Conservation (phyloP, 306 rosid species). For the Ammopiptanthus mongolicus region DNA sequence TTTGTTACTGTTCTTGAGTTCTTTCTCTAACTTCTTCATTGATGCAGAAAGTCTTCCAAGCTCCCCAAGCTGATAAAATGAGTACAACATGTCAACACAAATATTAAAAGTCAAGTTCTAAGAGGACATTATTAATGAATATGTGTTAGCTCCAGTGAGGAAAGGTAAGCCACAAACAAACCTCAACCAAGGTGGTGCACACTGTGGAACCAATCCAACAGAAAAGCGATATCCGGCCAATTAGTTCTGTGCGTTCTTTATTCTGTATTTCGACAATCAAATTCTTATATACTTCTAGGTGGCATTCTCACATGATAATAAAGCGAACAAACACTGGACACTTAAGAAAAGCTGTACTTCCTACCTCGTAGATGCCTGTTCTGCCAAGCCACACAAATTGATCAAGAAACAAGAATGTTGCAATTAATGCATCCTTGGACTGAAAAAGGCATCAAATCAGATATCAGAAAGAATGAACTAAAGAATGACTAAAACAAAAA, state of each 20-base stretch:
- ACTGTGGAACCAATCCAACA: constrained; percentile 91
- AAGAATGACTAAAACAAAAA: background rate
- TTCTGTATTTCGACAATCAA: constrained; percentile 41
- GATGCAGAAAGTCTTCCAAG: constrained; percentile 84
- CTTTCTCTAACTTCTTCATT: constrained; percentile 79
- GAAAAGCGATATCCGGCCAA: constrained; percentile 80
- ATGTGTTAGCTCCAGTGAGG: background rate
- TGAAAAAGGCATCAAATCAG: constrained; percentile 21
- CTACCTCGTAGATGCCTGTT: constrained; percentile 63
- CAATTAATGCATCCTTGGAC: constrained; percentile 61
- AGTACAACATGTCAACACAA: constrained; percentile 8
- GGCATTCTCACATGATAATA: background rate
- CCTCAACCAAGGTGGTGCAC: constrained; percentile 80
- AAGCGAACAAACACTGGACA: background rate
- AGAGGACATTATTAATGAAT: no score
- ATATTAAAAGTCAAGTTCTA: background rate
- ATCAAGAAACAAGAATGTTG: constrained; percentile 73
- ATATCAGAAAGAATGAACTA: background rate
- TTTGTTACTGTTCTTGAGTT: constrained; percentile 59
- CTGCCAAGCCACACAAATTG: constrained; percentile 82
- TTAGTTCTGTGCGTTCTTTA: constrained; percentile 70
- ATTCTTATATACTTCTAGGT: background rate
- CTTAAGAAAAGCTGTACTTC: background rate
- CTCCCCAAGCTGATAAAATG: constrained; percentile 72
- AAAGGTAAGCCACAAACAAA: constrained; percentile 33